These are phyloP conservation scores for Fusarium sp. DNA, from an alignment of 2,329 filamentous ascomycete species.

Conservation along the genomic window DNA sequence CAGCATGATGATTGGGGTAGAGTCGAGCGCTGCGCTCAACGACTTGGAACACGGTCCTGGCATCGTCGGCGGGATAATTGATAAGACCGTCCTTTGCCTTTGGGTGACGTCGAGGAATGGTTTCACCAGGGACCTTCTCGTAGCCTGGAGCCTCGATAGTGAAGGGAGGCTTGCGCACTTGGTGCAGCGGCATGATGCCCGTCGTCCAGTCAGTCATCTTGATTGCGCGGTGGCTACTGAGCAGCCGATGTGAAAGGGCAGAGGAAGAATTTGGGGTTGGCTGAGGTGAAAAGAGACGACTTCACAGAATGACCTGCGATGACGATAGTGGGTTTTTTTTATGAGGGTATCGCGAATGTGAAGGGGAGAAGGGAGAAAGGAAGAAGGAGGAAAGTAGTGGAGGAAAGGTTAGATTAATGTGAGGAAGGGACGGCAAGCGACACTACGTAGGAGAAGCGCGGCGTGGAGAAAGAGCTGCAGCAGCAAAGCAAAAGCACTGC, in stretches of 20 bases:
- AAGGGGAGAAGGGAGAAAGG: conserved; percentile 17
- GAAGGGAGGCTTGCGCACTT: conserved; percentile 76
- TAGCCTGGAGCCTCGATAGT: conserved; percentile 76
- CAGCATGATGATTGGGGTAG: conserved; percentile 69
- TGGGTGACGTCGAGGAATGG: conserved; percentile 80
- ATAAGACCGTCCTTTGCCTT: conserved; percentile 75
- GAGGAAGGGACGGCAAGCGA: conserved; percentile 25
- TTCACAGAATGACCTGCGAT: conserved; percentile 19
- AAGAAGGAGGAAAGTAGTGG: conserved; percentile 22
- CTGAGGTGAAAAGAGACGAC: conserved; percentile 12
- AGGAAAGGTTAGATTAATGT: conserved; percentile 32
- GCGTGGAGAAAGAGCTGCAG: conserved; percentile 31
- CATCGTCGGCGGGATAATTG: conserved; percentile 70
- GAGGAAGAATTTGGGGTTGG: conserved; percentile 9
- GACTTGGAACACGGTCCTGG: conserved; percentile 82
- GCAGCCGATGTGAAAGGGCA: conserved; percentile 18
- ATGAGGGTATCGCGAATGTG: conserved; percentile 37
- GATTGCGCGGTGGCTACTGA: conserved; percentile 24
- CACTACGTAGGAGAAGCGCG: conserved; percentile 28
- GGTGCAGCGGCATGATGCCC: conserved; percentile 62
- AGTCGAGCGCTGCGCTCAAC: conserved; percentile 72
- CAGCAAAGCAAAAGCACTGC: conserved; percentile 22
- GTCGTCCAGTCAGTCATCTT: conserved; percentile 49
- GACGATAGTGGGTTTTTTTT: conserved; percentile 17
- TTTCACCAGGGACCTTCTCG: conserved; percentile 79